Conservation (phyloP, 139 green algal species). For the Haematococcus sp. region DNA sequence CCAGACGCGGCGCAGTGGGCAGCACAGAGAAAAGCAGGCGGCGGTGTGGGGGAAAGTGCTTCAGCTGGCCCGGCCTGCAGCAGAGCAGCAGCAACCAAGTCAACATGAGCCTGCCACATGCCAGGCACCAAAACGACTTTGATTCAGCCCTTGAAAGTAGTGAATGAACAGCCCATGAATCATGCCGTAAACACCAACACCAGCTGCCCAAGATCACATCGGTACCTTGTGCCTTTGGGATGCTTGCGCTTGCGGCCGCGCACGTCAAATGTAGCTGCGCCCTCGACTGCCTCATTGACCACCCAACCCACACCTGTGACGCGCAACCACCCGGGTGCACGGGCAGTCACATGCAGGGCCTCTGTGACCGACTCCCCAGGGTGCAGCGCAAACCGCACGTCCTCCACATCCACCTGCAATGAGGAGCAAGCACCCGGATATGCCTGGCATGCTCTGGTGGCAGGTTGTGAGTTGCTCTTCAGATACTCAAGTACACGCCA, state of each 20-base stretch:
- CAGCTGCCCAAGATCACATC: too few species aligned
- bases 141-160: not conserved
- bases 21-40: slow-evolving; percentile 59
- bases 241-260: slow-evolving; percentile 38
- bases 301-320: slow-evolving; percentile 63
- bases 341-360: slow-evolving; percentile 52
- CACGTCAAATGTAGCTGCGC: slow-evolving; percentile 47
- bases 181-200: too few species aligned
- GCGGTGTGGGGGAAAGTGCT: slow-evolving; percentile 42
- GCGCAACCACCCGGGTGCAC: slow-evolving; percentile 55
- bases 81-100: not conserved
- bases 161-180: too few species aligned
- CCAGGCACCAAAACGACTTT: not conserved
- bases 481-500: not conserved
- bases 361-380: slow-evolving; percentile 45
- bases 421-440: not conserved
- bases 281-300: slow-evolving; percentile 54
- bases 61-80: slow-evolving; percentile 32
- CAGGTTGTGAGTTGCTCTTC: not conserved
- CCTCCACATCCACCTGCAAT: slow-evolving; percentile 16
- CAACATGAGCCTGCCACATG: not conserved
- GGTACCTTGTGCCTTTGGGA: slow-evolving; percentile 47
- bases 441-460: too few species aligned
- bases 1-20: slow-evolving; percentile 59
- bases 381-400: slow-evolving; percentile 32